Evolutionary conservation across 805 yeast species (phyloP).

Genomic region (Isabelozyma rhagii): DNA sequence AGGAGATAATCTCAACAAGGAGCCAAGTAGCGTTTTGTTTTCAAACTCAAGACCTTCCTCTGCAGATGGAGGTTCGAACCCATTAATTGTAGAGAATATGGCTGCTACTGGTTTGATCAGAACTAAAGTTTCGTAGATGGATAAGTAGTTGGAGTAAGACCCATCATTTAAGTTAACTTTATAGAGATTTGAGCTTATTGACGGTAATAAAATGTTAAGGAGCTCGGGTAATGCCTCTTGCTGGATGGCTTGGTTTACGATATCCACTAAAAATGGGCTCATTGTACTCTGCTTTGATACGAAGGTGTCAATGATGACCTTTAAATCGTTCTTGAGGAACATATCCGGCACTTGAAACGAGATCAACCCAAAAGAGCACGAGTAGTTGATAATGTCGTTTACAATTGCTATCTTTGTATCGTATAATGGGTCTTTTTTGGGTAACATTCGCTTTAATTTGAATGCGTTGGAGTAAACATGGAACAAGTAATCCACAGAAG

Average conservation of each 20-base stretch:
- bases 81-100: constrained; percentile 53
- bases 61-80: constrained; percentile 46
- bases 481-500: constrained; percentile 48
- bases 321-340: constrained; percentile 42
- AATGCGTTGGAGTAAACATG: constrained; percentile 42
- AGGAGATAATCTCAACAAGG: constrained; percentile 74
- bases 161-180: constrained; percentile 47
- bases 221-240: constrained; percentile 66
- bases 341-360: constrained; percentile 68
- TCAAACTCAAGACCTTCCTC: constrained; percentile 54
- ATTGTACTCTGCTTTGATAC: constrained; percentile 15
- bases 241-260: constrained; percentile 57
- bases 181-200: constrained; percentile 34
- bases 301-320: constrained; percentile 21
- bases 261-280: constrained; percentile 48
- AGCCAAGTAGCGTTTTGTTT: constrained; percentile 66
- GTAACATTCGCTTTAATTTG: constrained; percentile 40
- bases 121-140: constrained; percentile 56
- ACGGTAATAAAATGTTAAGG: constrained; percentile 50
- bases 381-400: constrained; percentile 46
- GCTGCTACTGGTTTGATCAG: constrained; percentile 61
- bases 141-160: constrained; percentile 50
- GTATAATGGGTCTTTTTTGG: constrained; percentile 37
- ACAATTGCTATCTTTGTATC: constrained; percentile 37
- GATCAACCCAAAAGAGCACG: constrained; percentile 64